Evolutionary conservation across 2,329 filamentous ascomycete genomes (phyloP).

Genomic region (Colletotrichum liaoningense): DNA sequence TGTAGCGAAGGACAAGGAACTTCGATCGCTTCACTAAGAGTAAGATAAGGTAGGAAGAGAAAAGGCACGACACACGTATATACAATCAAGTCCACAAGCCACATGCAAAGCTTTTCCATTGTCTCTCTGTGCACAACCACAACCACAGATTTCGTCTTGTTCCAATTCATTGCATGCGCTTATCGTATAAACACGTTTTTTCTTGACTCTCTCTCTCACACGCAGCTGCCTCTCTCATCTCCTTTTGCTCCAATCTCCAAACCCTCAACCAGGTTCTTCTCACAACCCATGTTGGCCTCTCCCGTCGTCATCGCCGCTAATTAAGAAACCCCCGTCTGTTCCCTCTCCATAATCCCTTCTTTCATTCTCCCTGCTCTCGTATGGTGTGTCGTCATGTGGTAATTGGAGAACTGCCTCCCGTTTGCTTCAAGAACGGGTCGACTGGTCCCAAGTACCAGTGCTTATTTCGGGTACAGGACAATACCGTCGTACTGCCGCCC

Average conservation of each 20-base stretch:
- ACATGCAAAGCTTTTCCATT: slow-evolving; percentile 3
- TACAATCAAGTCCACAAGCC: slow-evolving; percentile 21
- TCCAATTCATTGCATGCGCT: slow-evolving; percentile 26
- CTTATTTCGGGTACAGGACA: slow-evolving; percentile 70
- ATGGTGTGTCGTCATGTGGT: neutral
- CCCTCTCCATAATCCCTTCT: neutral
- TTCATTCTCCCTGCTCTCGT: neutral
- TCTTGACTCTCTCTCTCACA: neutral
- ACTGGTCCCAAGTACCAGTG: neutral
- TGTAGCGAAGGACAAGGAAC: no score
- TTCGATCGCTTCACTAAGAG: slow-evolving; percentile 12
- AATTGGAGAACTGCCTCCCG: neutral
- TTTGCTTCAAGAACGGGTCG: no score
- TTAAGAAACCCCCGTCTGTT: neutral
- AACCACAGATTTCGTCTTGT: neutral
- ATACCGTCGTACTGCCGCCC: slow-evolving; percentile 94
- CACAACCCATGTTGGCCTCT: neutral
- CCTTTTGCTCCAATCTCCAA: neutral
- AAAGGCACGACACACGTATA: neutral
- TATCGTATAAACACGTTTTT: slow-evolving; percentile 30
- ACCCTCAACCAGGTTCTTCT: neutral
- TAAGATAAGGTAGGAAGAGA: neutral
- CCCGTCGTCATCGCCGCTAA: neutral
- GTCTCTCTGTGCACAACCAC: neutral
- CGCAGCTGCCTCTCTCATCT: no score